Evolutionary conservation across 768 basidiomycete genomes (phyloP).

Genomic region (Serpula lacrymans): DNA sequence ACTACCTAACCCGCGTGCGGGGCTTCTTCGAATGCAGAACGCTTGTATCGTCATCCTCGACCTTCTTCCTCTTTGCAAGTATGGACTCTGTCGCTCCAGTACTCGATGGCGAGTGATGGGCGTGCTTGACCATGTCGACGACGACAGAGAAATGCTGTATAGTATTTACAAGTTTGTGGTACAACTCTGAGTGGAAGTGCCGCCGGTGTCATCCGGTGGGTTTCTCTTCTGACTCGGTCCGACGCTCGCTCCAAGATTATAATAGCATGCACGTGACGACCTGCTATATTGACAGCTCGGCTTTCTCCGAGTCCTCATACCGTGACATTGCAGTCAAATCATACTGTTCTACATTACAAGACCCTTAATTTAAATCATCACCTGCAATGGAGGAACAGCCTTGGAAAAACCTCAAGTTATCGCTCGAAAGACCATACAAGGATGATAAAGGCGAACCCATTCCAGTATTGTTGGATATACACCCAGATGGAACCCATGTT

Average conservation of each 20-base stretch:
- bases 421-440: slow-evolving; percentile 79
- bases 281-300: too few relatives aligned
- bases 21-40: slow-evolving; percentile 54
- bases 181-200: background rate
- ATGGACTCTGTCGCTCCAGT: slow-evolving; percentile 24
- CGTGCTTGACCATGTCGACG: slow-evolving; percentile 26
- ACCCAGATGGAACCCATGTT: slow-evolving; percentile 61
- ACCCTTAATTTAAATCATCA: background rate
- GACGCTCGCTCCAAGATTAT: too few relatives aligned
- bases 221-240: too few relatives aligned
- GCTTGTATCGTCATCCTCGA: slow-evolving; percentile 53
- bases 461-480: slow-evolving; percentile 64
- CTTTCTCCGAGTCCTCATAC: too few relatives aligned
- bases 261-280: too few relatives aligned
- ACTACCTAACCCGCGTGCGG: slow-evolving; percentile 73
- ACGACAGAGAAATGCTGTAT: slow-evolving; percentile 5
- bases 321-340: too few relatives aligned
- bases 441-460: slow-evolving; percentile 67
- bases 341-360: slow-evolving; percentile 1
- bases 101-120: slow-evolving; percentile 8
- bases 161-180: too few relatives aligned
- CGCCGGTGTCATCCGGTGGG: too few relatives aligned
- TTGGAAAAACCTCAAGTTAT: slow-evolving; percentile 62
- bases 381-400: slow-evolving; percentile 31
- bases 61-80: slow-evolving; percentile 57